Conservation (phyloP, 805 yeast genomes). For the Cyberlindnera saturnus region DNA sequence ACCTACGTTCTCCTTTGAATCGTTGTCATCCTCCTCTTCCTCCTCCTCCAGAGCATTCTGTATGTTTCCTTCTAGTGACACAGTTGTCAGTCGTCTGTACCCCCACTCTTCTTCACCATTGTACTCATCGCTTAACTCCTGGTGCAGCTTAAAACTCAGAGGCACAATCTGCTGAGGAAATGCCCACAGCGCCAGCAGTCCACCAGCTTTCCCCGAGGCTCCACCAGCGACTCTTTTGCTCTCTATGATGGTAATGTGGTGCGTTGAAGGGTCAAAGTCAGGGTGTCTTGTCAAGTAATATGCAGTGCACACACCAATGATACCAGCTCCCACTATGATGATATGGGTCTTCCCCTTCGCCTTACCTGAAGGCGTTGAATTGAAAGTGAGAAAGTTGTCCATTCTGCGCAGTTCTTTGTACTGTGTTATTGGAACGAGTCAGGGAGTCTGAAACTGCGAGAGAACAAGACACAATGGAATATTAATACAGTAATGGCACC, state of each 20-base stretch:
- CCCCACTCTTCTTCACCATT: conserved; percentile 92
- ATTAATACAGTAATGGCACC: no score
- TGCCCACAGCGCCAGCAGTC: conserved; percentile 91
- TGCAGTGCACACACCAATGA: conserved; percentile 93
- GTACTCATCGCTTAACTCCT: conserved; percentile 69
- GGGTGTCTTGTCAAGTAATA: conserved; percentile 84
- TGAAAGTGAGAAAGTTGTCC: conserved; percentile 14
- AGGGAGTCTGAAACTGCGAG: no score
- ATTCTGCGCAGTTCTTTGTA: not conserved
- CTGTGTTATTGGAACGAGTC: not conserved
- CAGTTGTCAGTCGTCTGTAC: conserved; percentile 80
- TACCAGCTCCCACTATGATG: conserved; percentile 90
- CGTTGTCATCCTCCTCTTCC: conserved; percentile 18
- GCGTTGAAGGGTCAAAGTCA: conserved; percentile 59
- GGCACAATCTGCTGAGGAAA: conserved; percentile 94
- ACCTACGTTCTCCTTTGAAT: conserved; percentile 9
- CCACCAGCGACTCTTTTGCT: conserved; percentile 94
- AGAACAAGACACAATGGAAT: no score
- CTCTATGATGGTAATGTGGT: conserved; percentile 82
- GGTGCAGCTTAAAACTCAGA: conserved; percentile 78
- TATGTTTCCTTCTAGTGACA: conserved; percentile 81
- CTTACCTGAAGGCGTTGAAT: conserved; percentile 22
- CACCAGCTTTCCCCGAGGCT: conserved; percentile 97
- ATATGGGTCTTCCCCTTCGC: conserved; percentile 63
- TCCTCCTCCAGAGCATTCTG: conserved; percentile 21